Evolutionary conservation across 2,329 filamentous ascomycete genomes (phyloP).

Genomic region (Tolypocladium ovalisporum): DNA sequence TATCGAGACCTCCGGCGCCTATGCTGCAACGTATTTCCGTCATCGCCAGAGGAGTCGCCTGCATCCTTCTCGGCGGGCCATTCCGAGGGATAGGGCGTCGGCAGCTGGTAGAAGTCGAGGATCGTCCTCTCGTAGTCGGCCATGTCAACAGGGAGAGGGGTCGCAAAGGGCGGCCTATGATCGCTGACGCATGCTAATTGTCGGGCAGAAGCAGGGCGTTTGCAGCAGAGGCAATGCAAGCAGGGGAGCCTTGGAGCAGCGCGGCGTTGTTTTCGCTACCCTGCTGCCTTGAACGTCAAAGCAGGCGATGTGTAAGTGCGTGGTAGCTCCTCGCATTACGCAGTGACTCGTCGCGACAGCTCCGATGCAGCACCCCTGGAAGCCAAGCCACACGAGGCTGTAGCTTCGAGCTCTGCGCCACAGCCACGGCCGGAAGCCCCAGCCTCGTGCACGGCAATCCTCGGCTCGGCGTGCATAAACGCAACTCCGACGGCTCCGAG

Average conservation of each 20-base stretch:
- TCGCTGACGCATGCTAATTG: neutral
- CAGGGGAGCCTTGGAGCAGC: neutral
- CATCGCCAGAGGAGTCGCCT: constrained; percentile 52
- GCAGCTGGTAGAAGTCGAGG: constrained; percentile 82
- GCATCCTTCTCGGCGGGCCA: constrained; percentile 77
- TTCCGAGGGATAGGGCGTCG: constrained; percentile 64
- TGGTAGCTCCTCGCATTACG: too few species aligned
- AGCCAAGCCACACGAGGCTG: constrained; percentile 6
- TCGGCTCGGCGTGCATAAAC: constrained; percentile 8
- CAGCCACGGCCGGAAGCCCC: neutral
- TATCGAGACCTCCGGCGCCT: constrained; percentile 66
- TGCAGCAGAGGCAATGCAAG: neutral
- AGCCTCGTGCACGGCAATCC: constrained; percentile 1
- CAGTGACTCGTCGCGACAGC: neutral
- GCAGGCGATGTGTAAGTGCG: neutral
- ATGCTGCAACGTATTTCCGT: constrained; percentile 34
- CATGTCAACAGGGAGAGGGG: constrained; percentile 27
- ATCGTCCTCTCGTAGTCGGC: constrained; percentile 66
- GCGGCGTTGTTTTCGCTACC: neutral
- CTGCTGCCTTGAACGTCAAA: neutral
- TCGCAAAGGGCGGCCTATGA: neutral
- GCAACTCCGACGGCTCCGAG: constrained; percentile 21
- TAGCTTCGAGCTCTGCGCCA: neutral
- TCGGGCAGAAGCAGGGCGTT: neutral
- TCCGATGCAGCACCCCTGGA: neutral